phyloP scores from a whole-genome alignment of 495 filamentous ascomycete genomes.

The Aspergillus avenaceus region DNA sequence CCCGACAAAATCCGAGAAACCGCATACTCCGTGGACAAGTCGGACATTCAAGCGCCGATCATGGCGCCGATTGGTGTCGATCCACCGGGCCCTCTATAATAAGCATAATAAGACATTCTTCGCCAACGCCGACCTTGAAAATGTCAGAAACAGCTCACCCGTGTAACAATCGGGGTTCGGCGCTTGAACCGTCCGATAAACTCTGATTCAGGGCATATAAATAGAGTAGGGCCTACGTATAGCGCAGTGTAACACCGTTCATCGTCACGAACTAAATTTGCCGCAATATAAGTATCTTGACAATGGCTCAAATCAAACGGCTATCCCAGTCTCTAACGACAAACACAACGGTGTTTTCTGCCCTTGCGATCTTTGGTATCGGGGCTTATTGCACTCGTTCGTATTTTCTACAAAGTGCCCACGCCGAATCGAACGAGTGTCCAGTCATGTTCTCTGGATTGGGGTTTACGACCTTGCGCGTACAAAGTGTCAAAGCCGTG shows the following conservation, averaged over 20 bases:
- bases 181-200: background rate
- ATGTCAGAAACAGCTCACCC: background rate
- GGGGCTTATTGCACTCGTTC: constrained; percentile 18
- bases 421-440: constrained; percentile 21
- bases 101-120: too few relatives aligned
- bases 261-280: too few relatives aligned
- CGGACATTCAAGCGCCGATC: background rate
- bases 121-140: too few relatives aligned
- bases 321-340: background rate
- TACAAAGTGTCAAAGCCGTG: constrained; percentile 48
- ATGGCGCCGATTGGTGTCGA: background rate
- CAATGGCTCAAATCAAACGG: background rate
- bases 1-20: background rate
- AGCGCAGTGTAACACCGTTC: background rate
- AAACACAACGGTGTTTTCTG: background rate
- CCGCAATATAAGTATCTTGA: background rate
- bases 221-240: background rate
- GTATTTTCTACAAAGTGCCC: constrained; percentile 7
- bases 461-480: constrained; percentile 22
- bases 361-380: constrained; percentile 2
- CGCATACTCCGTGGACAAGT: background rate
- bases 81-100: too few relatives aligned
- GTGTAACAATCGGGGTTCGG: background rate
- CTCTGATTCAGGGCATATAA: background rate
- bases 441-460: constrained; percentile 19